phyloP scores from a whole-genome alignment of 2,329 filamentous ascomycete genomes.

The Monilinia aucupariae region DNA sequence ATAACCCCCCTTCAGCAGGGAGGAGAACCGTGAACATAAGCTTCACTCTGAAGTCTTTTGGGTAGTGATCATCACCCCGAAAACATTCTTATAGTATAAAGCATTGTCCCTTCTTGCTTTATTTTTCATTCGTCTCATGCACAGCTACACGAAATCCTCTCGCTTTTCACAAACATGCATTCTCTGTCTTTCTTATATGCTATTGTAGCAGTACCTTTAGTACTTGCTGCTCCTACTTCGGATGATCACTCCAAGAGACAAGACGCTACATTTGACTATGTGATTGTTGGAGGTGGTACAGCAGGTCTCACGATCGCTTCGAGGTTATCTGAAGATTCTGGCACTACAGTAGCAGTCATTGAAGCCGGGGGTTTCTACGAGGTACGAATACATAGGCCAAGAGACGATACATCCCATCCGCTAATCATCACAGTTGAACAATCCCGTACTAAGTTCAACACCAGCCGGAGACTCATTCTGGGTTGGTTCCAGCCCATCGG shows the following conservation, averaged over 20 bases:
- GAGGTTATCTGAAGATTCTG: constrained; percentile 55
- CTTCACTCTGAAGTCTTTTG: too few relatives aligned
- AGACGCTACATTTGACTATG: constrained; percentile 36
- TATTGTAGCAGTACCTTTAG: neutral
- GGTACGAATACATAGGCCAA: neutral
- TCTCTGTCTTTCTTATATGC: neutral
- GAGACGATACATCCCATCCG: neutral
- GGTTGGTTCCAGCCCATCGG: neutral
- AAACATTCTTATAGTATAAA: neutral
- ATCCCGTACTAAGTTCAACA: neutral
- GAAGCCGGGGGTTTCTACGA: constrained; percentile 19
- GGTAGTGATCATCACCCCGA: neutral
- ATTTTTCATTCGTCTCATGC: neutral
- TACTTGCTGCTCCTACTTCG: neutral
- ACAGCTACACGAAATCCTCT: neutral
- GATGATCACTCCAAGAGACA: neutral
- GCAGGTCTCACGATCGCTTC: constrained; percentile 41
- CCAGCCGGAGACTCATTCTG: constrained; percentile 9
- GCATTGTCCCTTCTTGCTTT: neutral
- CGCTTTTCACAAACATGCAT: neutral
- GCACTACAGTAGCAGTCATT: constrained; percentile 20
- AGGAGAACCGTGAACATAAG: too few relatives aligned
- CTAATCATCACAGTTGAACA: neutral
- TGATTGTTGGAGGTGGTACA: constrained; percentile 44
- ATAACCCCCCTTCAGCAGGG: too few relatives aligned